phyloP scores from a whole-genome alignment of 495 filamentous ascomycete species.

The Hypoxylon trugodes region DNA sequence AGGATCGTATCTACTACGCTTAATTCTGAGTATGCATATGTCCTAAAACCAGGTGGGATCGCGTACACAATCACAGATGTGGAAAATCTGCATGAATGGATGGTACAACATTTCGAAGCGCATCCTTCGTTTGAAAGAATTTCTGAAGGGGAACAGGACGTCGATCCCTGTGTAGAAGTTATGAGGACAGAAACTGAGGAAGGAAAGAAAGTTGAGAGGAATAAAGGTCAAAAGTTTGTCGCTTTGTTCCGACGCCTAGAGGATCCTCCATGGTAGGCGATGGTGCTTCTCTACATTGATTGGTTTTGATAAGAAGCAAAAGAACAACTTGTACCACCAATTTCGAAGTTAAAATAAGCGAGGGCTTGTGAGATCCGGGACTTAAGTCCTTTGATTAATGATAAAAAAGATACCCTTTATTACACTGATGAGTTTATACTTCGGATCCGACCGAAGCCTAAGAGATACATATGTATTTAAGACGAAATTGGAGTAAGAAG shows the following conservation, averaged over 20 bases:
- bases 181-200: slow-evolving; percentile 94
- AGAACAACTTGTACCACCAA: too few relatives aligned
- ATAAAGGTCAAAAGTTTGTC: slow-evolving; percentile 87
- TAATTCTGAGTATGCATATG: slow-evolving; percentile 92
- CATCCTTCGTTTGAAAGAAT: slow-evolving; percentile 74
- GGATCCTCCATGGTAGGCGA: slow-evolving; percentile 75
- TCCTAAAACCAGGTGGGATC: slow-evolving; percentile 80
- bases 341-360: too few relatives aligned
- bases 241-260: slow-evolving; percentile 82
- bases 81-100: slow-evolving; percentile 91
- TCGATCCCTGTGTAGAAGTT: slow-evolving; percentile 77
- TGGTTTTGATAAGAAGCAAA: too few relatives aligned
- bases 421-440: not conserved
- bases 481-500: not conserved
- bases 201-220: slow-evolving; percentile 94
- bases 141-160: slow-evolving; percentile 69
- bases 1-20: slow-evolving; percentile 89
- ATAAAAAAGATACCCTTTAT: not conserved
- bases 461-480: not conserved
- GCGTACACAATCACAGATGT: slow-evolving; percentile 98
- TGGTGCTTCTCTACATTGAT: not conserved
- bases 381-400: too few relatives aligned
- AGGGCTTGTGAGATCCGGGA: too few relatives aligned
- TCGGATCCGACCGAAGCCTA: too few relatives aligned
- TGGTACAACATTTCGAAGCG: slow-evolving; percentile 81